A percentile compares a stretch with the other conserved stretches of the same genome.
These are phyloP conservation scores for Lipomyces lipofer DNA, from an alignment of 805 yeast genomes.

Conservation along the genomic window DNA sequence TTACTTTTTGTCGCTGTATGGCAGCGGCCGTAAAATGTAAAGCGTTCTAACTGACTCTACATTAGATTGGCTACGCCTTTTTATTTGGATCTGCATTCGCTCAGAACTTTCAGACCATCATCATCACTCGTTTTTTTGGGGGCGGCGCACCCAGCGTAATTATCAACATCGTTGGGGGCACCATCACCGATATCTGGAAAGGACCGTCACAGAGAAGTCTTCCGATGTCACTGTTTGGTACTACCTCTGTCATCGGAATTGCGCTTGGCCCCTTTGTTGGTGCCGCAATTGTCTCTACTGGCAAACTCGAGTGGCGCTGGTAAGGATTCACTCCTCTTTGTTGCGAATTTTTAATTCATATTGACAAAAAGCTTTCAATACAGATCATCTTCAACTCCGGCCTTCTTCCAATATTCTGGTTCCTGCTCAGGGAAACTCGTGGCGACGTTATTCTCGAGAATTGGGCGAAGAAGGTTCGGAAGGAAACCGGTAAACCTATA, in stretches of 20 bases:
- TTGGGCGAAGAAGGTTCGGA: constrained; percentile 67
- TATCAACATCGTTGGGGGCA: constrained; percentile 80
- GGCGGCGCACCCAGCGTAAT: constrained; percentile 81
- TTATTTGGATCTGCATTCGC: too few relatives aligned
- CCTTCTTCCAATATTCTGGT: constrained; percentile 38
- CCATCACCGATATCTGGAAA: constrained; percentile 57
- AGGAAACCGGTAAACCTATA: too few relatives aligned
- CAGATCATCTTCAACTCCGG: constrained; percentile 48
- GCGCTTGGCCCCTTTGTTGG: too few relatives aligned
- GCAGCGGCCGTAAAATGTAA: too few relatives aligned
- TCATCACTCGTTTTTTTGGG: constrained; percentile 69
- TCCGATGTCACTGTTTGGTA: too few relatives aligned
- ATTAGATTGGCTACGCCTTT: too few relatives aligned
- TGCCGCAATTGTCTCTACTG: constrained; percentile 65
- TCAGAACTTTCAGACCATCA: constrained; percentile 39
- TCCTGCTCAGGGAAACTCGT: constrained; percentile 43
- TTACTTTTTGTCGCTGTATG: too few relatives aligned
- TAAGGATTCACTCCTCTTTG: constrained; percentile 66
- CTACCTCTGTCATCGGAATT: too few relatives aligned
- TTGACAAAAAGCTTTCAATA: too few relatives aligned
- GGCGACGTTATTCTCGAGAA: constrained; percentile 54
- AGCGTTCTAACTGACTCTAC: too few relatives aligned
- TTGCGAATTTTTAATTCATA: constrained; percentile 51
- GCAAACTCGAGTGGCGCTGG: constrained; percentile 61
- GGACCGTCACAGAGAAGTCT: constrained; percentile 47